These are phyloP conservation scores for Thielaviopsis euricoi DNA, from an alignment of 2,329 filamentous ascomycete genomes.

Conservation along the genomic window DNA sequence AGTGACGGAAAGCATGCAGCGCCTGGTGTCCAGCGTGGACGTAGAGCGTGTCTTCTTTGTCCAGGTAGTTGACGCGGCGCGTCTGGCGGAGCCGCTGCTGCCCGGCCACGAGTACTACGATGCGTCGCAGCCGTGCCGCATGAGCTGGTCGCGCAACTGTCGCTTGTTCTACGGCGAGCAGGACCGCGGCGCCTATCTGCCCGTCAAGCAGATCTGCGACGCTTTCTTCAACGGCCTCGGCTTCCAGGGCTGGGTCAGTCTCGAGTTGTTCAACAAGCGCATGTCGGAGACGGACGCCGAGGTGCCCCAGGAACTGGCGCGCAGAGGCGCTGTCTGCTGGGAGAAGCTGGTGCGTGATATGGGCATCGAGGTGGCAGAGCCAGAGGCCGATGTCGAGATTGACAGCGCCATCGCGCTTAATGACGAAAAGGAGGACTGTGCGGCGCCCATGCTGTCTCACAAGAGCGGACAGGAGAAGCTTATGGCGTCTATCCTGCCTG, in stretches of 20 bases:
- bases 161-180: conserved; percentile 40
- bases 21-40: conserved; percentile 39
- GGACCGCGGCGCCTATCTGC: conserved; percentile 49
- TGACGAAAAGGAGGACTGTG: background rate
- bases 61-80: conserved; percentile 60
- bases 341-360: conserved; percentile 26
- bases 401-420: background rate
- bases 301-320: conserved; percentile 40
- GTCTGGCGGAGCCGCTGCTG: conserved; percentile 37
- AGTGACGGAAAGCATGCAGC: conserved; percentile 35
- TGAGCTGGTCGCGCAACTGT: conserved; percentile 66
- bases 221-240: conserved; percentile 47
- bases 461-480: no score
- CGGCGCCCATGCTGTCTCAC: no score
- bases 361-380: conserved; percentile 7
- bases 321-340: conserved; percentile 33
- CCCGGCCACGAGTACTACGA: conserved; percentile 24
- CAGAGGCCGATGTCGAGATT: background rate
- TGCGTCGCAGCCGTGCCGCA: conserved; percentile 28
- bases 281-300: conserved; percentile 33
- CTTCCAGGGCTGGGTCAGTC: conserved; percentile 53
- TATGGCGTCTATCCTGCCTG: background rate
- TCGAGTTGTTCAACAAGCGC: conserved; percentile 51
- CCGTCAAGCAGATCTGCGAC: conserved; percentile 41
- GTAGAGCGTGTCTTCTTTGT: conserved; percentile 55